Evolutionary conservation across 2,329 filamentous ascomycete species (phyloP).

Genomic region (Dendryphion nanum): DNA sequence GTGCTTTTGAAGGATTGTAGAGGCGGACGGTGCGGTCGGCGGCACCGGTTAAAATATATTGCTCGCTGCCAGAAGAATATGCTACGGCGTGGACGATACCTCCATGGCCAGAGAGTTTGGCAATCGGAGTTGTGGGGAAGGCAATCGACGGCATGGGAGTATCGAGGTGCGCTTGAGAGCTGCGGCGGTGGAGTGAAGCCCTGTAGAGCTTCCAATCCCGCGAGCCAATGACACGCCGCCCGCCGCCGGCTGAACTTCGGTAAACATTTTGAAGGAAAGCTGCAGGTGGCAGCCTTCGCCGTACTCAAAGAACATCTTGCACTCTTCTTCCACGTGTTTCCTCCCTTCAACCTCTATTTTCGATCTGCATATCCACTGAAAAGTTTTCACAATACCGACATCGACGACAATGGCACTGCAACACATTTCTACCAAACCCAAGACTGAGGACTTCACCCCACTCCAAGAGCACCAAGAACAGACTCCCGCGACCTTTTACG

Average conservation of each 20-base stretch:
- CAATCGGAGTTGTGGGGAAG: constrained; percentile 43
- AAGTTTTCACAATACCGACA: too few species aligned
- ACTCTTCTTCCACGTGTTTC: too few species aligned
- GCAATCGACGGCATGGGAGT: constrained; percentile 15
- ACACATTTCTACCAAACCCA: constrained; percentile 59
- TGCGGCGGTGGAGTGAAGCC: constrained; percentile 1
- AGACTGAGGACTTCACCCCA: constrained; percentile 59
- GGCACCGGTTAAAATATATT: constrained; percentile 75
- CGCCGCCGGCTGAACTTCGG: too few species aligned
- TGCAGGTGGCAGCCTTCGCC: too few species aligned
- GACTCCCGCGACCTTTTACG: constrained; percentile 71
- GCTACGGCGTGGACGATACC: constrained; percentile 51
- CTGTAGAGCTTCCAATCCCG: neutral
- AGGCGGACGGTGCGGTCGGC: constrained; percentile 82
- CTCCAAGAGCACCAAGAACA: constrained; percentile 69
- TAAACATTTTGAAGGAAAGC: too few species aligned
- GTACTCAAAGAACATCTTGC: too few species aligned
- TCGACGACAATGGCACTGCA: constrained; percentile 34
- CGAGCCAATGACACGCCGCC: neutral
- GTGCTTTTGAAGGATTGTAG: constrained; percentile 69
- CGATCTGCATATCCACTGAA: too few species aligned
- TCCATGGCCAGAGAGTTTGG: constrained; percentile 42
- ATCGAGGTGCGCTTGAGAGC: constrained; percentile 1
- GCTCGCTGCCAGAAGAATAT: constrained; percentile 49
- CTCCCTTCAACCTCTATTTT: too few species aligned